These are phyloP conservation scores for Plantago lanceolata DNA, from an alignment of 305 asterid genomes.

Conservation along the genomic window DNA sequence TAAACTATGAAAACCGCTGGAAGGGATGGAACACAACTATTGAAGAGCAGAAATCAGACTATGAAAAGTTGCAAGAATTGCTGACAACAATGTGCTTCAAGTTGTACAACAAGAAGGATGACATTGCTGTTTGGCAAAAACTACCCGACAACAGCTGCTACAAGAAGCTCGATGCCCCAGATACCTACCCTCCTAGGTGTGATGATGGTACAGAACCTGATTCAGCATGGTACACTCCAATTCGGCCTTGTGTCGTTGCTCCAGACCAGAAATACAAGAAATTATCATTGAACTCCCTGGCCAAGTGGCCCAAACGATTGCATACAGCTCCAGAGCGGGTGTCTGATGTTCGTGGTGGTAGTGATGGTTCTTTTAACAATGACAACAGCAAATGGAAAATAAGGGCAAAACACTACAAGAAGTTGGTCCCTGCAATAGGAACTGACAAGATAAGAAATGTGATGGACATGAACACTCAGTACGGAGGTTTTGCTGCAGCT, in stretches of 20 bases:
- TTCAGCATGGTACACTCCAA: constrained; percentile 68
- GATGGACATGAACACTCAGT: constrained; percentile 61
- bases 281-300: constrained; percentile 26
- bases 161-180: constrained; percentile 38
- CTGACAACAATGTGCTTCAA: constrained; percentile 62
- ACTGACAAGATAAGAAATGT: constrained; percentile 51
- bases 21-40: constrained; percentile 91
- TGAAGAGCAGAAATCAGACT: constrained; percentile 69
- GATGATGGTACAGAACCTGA: constrained; percentile 66
- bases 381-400: constrained; percentile 42
- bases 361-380: constrained; percentile 35
- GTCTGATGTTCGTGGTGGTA: constrained; percentile 44
- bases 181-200: constrained; percentile 45
- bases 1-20: constrained; percentile 82
- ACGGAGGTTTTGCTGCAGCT: constrained; percentile 64
- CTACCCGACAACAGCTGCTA: constrained; percentile 43
- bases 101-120: constrained; percentile 46
- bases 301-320: constrained; percentile 57
- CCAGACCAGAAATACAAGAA: constrained; percentile 35
- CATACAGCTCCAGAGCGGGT: constrained; percentile 46
- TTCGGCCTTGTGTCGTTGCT: constrained; percentile 50
- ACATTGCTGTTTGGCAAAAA: constrained; percentile 72
- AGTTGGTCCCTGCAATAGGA: constrained; percentile 47
- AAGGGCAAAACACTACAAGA: constrained; percentile 45
- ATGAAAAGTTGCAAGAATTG: constrained; percentile 58